Evolutionary conservation across 148 eudicot genomes (phyloP), one percentile per base, ranked within the genome.

Genomic region (Silene conica): DNA sequence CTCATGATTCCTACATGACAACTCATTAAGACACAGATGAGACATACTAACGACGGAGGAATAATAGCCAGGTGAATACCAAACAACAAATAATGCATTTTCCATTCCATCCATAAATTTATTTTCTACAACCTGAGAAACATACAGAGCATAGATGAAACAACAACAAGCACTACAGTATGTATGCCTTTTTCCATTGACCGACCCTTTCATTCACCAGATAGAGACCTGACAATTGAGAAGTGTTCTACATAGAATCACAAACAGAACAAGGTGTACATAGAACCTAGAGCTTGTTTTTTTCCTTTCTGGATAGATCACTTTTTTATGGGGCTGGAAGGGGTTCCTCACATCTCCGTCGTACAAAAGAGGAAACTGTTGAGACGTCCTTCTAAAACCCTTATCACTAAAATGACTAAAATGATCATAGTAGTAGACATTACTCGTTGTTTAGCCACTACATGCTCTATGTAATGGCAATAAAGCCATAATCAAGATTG

Each of bases 71-170:
- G 5, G 63, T 21, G n/a, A 22, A 56, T 34, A 50, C 59, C 1
- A 25, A 31, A 28, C 45, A 45, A 52, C 38, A 21, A 31, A 65
- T 22, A 43, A 45, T 10, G n/a, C 25, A 41, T 22, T 16, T 21
- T 11, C 23, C 57, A 21, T 46, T 46, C 34, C 58, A 69, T 22
- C 38, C 58, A 46, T 23, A 22, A 69, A 46, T 69, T 41, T 46
- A 69, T 54, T 16, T 54, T 18, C 14, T 15, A 59, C 25, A 20
- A n/a, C 10, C 25, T 59, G 63, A 59, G 22, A 59, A 2, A 21
- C 63, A 59, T 59, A 48, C 52, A 19, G 63, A 59, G 63, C 63
- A 59, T 59, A 59, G 26, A 72, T 59, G 67, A 20, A 48, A 15
- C 14, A 50, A 15, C 4, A 50, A 50, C 16, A 50, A 18, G 55